Evolutionary conservation across 192 early-diverging fungal genomes (phyloP), one percentile per base, ranked within the genome.

Genomic region (Coemansia sp.): DNA sequence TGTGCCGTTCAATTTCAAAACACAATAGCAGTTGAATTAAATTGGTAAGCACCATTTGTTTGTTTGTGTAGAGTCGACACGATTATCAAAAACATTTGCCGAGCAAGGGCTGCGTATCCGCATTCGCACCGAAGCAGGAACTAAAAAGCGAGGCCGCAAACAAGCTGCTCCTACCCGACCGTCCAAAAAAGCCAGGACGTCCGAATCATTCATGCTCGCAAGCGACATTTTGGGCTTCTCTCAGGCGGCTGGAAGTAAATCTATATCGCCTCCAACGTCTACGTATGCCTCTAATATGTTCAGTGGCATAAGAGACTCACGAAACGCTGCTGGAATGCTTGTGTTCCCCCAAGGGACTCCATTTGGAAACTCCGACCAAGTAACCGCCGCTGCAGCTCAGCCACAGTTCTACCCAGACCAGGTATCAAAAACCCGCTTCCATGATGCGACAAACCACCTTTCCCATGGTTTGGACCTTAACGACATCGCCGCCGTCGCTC

Each of bases 71-170:
- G 93, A 94, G 64, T 93, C 92, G 1, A 95, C 95, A 1, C 84
- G 81, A 57, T 66, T 97, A n/a, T 94, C 93, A 13, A 83, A 89
- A 57, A 84, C 89, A 15, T 96, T 98, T 87, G 92, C 95, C 19
- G 92, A 95, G 50, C 95, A 98, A 70, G 95, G 95, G 0, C 72
- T 98, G 38, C 93, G 94, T 62, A 94, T 98, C 57, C 85, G 95
- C 47, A 95, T 97, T 50, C 85, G 94, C 28, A 97, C 93, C 58
- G 95, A 97, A 77, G 83, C 87, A 20, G 81, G 84, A 6, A 76
- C 79, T 11, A 75, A 72, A 37, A 82, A 82, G 54, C 70, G 77
- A 0, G 67, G 64, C 55, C 36, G 57, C 30, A 44, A 40, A 19
- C 52, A 33, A 17, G 7, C 52, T 0, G 52, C 52, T n/a, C 9